Evolutionary conservation across 2,329 filamentous ascomycete species (phyloP).

Genomic region (Fusarium sp.): DNA sequence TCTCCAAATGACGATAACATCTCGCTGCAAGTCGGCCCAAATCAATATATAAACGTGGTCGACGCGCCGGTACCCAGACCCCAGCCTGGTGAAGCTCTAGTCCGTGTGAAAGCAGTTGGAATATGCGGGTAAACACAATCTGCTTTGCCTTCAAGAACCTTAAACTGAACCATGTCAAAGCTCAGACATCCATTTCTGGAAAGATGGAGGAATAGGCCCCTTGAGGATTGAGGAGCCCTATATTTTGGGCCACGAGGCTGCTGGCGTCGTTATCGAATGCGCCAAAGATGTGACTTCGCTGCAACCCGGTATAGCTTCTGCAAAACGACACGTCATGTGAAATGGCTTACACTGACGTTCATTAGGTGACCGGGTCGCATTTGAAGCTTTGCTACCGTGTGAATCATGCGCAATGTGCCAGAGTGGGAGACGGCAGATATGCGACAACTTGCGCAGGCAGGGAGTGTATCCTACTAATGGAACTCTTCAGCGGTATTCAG

Average conservation of each 20-base stretch:
- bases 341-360: neutral
- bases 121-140: no score
- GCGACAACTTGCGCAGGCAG: no score
- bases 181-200: conserved; percentile 57
- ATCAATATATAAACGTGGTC: no score
- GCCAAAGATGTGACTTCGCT: conserved; percentile 21
- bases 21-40: no score
- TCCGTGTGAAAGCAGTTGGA: no score
- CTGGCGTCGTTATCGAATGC: conserved; percentile 23
- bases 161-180: no score
- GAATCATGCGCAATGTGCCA: no score
- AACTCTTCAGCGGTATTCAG: conserved; percentile 56
- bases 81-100: no score
- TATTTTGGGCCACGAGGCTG: conserved; percentile 31
- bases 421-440: no score
- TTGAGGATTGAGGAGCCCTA: conserved; percentile 46
- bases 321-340: neutral
- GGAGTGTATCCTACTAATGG: conserved; percentile 55
- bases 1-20: no score
- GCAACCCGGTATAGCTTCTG: conserved; percentile 5
- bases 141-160: no score
- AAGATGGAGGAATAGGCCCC: conserved; percentile 54
- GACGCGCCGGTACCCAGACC: no score
- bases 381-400: conserved; percentile 34
- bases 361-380: conserved; percentile 34